Evolutionary conservation across 2,329 filamentous ascomycete species (phyloP), one percentile per base, ranked within the genome.

Genomic region (Herpotrichia juniperi): DNA sequence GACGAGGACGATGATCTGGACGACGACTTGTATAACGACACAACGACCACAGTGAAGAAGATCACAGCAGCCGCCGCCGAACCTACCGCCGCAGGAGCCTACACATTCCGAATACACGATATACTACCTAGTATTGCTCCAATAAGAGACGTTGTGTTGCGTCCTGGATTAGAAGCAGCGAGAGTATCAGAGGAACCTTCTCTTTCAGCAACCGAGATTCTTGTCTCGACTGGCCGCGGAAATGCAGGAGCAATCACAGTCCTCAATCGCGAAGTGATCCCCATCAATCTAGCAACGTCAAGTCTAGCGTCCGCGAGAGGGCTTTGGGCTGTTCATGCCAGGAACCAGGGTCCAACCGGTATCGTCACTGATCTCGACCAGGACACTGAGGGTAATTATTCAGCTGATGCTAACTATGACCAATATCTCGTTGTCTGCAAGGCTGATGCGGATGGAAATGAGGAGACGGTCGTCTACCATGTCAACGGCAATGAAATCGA

Each of bases 341-440:
- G 85, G 57, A 89, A 86, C 64, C 81, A 87, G 12, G 76, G 85
- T n/a, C 81, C 86, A 1, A 88, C 87, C 64, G 80, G 71, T 4
- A 53, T 76, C 8, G 81, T 80, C 3, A 72, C 78, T 8, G 78
- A 78, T 11, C 68, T 81, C 2, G 76, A 83, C 5, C 63, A 76
- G 48, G 59, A 75, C 50, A 61, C 64, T 0, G 74, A 76, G 53
- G 72, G 66, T 4, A 71, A 73, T 21, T 64, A 75, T 44, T 63
- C 65, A 1, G 67, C 67, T 12, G 81, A 86, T 35, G 81, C 82
- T 2, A 84, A 88, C 58, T 87, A 88, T 61, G 88, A 93, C 69
- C 87, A 86, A 68, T 93, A 90, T 65, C 86, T 96, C 79, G 90
- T 97, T 60, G 85, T 93, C 21, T 89, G 90, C 42, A 91, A 91